phyloP scores from a whole-genome alignment of 1,139 yeast species.

The Barnettozyma hawaiiensis region DNA sequence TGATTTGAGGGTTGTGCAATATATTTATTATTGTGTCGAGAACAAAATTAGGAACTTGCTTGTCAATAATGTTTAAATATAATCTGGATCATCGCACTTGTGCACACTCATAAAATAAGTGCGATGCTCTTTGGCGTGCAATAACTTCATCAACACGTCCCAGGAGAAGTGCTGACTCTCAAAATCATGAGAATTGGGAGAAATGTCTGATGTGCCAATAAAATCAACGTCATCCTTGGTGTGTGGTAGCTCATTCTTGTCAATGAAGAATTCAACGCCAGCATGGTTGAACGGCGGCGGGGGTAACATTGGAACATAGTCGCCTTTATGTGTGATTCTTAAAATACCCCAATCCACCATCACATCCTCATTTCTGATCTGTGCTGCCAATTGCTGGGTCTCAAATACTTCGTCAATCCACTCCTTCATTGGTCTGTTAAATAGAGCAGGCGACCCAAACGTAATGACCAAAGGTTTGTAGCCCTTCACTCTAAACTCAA shows the following conservation, averaged over 20 bases:
- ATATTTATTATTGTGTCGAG: too few species aligned
- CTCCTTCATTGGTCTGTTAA: conserved; percentile 45
- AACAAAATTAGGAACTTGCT: not conserved
- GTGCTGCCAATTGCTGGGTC: conserved; percentile 26
- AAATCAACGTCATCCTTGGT: conserved; percentile 32
- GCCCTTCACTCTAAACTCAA: conserved; percentile 52
- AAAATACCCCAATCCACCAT: conserved; percentile 32
- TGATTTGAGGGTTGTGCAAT: not conserved
- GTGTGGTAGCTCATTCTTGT: conserved; percentile 45
- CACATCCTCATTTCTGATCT: conserved; percentile 10
- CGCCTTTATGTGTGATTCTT: conserved; percentile 53
- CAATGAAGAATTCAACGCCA: conserved; percentile 47
- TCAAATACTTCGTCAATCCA: conserved; percentile 50
- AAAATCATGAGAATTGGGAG: not conserved
- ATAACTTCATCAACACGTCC: conserved; percentile 10
- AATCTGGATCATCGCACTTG: conserved; percentile 18
- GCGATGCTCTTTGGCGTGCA: conserved; percentile 24
- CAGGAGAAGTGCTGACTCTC: not conserved
- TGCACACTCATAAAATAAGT: conserved; percentile 23
- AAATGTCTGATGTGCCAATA: conserved; percentile 22
- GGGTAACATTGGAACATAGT: conserved; percentile 54
- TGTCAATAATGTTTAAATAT: not conserved
- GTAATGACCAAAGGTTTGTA: conserved; percentile 49
- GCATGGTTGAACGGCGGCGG: conserved; percentile 42
- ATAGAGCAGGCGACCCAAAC: conserved; percentile 60